A percentile compares a stretch with the other conserved stretches of the same genome.
phyloP scores from a whole-genome alignment of 805 yeast species.

The Torulaspora franciscae region DNA sequence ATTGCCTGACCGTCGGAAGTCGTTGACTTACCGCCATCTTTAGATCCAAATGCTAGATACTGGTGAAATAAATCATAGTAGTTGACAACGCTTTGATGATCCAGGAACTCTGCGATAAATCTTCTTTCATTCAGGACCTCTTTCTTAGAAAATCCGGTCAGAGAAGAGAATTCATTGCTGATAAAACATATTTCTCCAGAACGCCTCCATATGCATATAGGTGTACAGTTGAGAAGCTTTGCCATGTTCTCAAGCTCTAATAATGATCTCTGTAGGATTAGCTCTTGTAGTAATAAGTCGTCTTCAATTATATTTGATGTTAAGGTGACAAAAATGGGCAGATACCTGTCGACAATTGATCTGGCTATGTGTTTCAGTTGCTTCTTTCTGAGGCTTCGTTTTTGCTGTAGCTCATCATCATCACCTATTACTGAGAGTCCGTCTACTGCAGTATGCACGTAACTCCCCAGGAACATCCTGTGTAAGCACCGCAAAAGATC shows the following conservation, averaged over 20 bases:
- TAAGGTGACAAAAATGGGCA: conserved; percentile 75
- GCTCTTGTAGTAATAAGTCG: conserved; percentile 59
- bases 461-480: conserved; percentile 16
- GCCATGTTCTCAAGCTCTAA: conserved; percentile 51
- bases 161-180: conserved; percentile 65
- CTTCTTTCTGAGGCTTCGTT: conserved; percentile 9
- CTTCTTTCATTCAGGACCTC: conserved; percentile 55
- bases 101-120: conserved; percentile 78
- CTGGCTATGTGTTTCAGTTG: conserved; percentile 37
- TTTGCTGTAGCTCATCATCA: conserved; percentile 7
- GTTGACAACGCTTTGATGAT: conserved; percentile 65
- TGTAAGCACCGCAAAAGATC: conserved; percentile 17
- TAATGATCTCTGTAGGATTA: conserved; percentile 52
- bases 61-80: conserved; percentile 66
- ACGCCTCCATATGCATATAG: conserved; percentile 80
- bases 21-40: conserved; percentile 9
- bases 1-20: conserved; percentile 17
- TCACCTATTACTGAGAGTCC: background rate
- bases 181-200: conserved; percentile 81
- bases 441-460: background rate
- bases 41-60: conserved; percentile 53
- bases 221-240: conserved; percentile 55
- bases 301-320: conserved; percentile 67
- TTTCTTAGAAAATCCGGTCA: conserved; percentile 59
- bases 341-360: conserved; percentile 46